Percentiles rank a stretch among this genome's conserved stretches.
Conservation (phyloP, 2,329 filamentous ascomycete genomes). For the Furcasterigmium sp. region DNA sequence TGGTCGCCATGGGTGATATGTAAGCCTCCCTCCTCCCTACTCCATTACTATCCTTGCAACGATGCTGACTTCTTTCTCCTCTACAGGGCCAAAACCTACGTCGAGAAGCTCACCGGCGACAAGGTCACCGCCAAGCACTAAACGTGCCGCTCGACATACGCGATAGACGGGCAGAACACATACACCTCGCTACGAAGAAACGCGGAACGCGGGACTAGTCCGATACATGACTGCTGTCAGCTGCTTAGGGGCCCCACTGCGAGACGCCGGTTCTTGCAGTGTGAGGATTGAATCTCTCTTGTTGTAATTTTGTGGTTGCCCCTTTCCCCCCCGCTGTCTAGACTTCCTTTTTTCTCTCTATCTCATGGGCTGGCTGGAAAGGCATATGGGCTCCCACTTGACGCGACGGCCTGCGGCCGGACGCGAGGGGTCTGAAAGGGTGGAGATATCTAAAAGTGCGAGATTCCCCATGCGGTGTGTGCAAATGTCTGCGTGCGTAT, state of each 20-base stretch:
- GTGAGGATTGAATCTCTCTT: too few species aligned
- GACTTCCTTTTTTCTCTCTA: conserved; percentile 2
- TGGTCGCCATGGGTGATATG: conserved; percentile 99
- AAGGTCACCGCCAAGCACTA: conserved; percentile 64
- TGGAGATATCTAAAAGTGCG: too few species aligned
- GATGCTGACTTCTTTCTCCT: conserved; percentile 3
- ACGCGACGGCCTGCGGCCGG: too few species aligned
- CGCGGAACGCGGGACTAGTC: conserved; percentile 31
- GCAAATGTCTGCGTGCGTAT: too few species aligned
- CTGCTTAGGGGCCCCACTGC: too few species aligned
- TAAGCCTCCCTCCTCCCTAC: conserved; percentile 44
- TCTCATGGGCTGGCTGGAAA: not conserved
- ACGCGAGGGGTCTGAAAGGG: too few species aligned
- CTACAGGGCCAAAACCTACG: conserved; percentile 59
- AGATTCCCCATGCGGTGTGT: too few species aligned
- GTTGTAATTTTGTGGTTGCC: too few species aligned
- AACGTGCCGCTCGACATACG: conserved; percentile 9
- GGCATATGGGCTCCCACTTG: not conserved
- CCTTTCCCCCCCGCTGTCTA: too few species aligned
- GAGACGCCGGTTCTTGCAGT: too few species aligned
- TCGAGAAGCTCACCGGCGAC: conserved; percentile 62
- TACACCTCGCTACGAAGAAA: too few species aligned
- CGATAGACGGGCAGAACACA: too few species aligned
- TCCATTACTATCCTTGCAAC: conserved; percentile 17
- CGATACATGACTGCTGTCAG: not conserved